Base-by-base conservation (phyloP, 768 basidiomycete species). In the Boletus speciosus region DNA sequence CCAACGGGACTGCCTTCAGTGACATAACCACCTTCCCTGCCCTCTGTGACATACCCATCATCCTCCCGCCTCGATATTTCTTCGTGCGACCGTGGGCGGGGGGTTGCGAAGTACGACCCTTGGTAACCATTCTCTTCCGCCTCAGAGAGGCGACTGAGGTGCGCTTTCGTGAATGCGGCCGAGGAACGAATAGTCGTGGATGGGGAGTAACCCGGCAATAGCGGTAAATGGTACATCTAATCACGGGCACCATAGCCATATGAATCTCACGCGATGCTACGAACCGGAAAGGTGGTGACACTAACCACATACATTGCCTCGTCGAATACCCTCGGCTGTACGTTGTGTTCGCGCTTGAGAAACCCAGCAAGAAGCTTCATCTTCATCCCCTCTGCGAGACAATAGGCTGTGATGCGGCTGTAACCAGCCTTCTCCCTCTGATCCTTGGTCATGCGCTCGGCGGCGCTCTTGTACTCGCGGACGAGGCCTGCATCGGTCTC, bases 281-380 rank as follows among this genome's bases (percentile, higher is more conserved):
- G 7, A 37, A 9, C 12, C 3, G 35, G 15, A 46, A 16, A 6
- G 43, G 21, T 34, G 8, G 23, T 1, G 32, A 42, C 14, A 79
- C 90, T 74, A 57, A 95, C 94, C 52, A 85, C 89, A 75, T 97
- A 97, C 56, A 96, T 71, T 0, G 93, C 94, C 72, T 98, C 95
- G 67, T 97, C 95, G 60, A 92, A 98, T 1, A 92, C 80, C 55
- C 95, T 78, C 1, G 86, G 92, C 10, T 73, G 78, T 11, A 95
- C 93, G 51, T 94, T 96, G 67, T 98, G 95, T 66, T 98, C 95
- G 48, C 95, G 77, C 71, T 95, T 96, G 66, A 97, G 66, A 65
- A 94, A 96, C 2, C 86, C 84, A 11, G 87, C 84, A 21, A 97
- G 72, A 0, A 89, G 72, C 68, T 92, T 94, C 81, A 90, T 87